Evolutionary conservation across 2,329 filamentous ascomycete species (phyloP), one percentile per base, ranked within the genome.

Genomic region (Tolypocladium amazonense): DNA sequence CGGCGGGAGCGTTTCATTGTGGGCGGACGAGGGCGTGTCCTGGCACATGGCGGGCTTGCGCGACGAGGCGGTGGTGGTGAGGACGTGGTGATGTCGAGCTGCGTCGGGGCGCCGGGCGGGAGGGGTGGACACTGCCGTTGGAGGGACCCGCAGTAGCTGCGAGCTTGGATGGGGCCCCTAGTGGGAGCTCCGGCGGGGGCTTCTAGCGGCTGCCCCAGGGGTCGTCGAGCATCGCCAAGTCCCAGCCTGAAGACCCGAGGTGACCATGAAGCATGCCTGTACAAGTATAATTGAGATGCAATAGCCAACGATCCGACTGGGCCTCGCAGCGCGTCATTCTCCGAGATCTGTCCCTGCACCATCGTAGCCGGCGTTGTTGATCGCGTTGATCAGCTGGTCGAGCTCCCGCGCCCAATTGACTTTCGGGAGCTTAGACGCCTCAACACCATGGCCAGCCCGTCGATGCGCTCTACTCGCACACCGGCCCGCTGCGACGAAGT

Each of bases 41-140:
- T 52, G 53, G 43, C 60, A 61, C 62, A 64, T 63, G 23, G 37
- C 52, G 53, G 33, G 41, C 54, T 59, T 50, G 11, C 45, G n/a
- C 45, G 45, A 30, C 18, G 25, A 14, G 7, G 12, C 4, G 43
- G 45, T 30, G 45, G 45, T 3, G 43, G 2, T 2, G 43, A 47
- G 4, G 23, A 15, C 8, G 23, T 25, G 23, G 23, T 30, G 14
- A 50, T 23, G 43, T 45, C 43, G 12, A 25, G 43, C 18, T 7
- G 20, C 39, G 7, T 43, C 39, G 39, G 11, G 18, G n/a, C 18
- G 15, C 15, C 15, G 11, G 43, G 9, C 43, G 43, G 43, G 43
- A 45, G 45, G 6, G 45, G 25, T 25, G 6, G 45, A 25, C 27
- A 20, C 39, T n/a, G 39, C 18, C 18, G 39, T n/a, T n/a, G 39